Percentiles rank a stretch among this genome's conserved stretches.
These are phyloP conservation scores for Geotrichum europaeum DNA, from an alignment of 1,139 yeast species.

Conservation along the genomic window DNA sequence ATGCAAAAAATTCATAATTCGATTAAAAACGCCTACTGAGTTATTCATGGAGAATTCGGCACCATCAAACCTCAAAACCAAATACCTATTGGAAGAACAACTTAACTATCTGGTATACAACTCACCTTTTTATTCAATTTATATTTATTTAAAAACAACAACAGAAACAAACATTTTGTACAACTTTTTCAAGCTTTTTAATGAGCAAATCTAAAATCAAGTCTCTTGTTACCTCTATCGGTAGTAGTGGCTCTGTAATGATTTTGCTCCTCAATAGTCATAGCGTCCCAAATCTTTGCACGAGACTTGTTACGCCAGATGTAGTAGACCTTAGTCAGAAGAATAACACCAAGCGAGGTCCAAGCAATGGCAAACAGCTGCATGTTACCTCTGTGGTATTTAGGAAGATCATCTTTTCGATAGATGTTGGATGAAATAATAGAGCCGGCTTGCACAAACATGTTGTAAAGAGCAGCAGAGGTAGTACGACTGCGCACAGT, in stretches of 20 bases:
- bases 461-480: slow-evolving; percentile 52
- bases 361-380: slow-evolving; percentile 39
- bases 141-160: not conserved
- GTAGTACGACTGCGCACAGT: slow-evolving; percentile 54
- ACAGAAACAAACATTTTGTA: not conserved
- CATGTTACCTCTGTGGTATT: slow-evolving; percentile 50
- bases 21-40: too few relatives aligned
- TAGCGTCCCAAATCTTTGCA: slow-evolving; percentile 42
- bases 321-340: slow-evolving; percentile 37
- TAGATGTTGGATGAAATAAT: slow-evolving; percentile 49
- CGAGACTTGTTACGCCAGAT: slow-evolving; percentile 43
- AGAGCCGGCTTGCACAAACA: slow-evolving; percentile 51
- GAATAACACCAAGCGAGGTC: slow-evolving; percentile 24
- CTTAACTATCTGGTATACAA: too few relatives aligned
- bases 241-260: slow-evolving; percentile 41
- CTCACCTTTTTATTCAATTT: not conserved
- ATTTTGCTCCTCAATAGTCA: slow-evolving; percentile 45
- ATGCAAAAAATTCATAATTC: too few relatives aligned
- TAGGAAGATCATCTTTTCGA: slow-evolving; percentile 50
- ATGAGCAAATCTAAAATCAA: slow-evolving; percentile 45
- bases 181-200: slow-evolving; percentile 11
- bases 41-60: too few relatives aligned
- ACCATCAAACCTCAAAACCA: too few relatives aligned
- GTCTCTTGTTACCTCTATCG: slow-evolving; percentile 50
- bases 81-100: too few relatives aligned